Evolutionary conservation across 345 rosid species (phyloP).

Genomic region (Salix koriyanagi): DNA sequence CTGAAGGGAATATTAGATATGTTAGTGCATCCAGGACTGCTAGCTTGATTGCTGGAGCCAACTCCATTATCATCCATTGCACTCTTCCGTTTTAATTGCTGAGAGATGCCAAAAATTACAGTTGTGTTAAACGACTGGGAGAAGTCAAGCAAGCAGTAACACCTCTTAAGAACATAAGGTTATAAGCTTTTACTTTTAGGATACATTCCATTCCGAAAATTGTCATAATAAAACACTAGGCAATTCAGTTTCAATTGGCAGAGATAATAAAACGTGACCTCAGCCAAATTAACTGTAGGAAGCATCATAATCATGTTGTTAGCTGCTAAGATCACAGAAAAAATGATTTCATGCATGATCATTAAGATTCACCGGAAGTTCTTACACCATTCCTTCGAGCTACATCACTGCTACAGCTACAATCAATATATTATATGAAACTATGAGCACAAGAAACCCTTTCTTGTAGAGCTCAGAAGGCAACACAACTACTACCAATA

Average conservation of each 20-base stretch:
- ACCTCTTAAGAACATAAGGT: not conserved
- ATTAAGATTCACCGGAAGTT: not conserved
- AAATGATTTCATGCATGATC: not conserved
- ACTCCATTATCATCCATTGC: conserved; percentile 35
- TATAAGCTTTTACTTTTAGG: not conserved
- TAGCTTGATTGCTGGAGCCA: conserved; percentile 37
- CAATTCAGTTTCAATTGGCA: not conserved
- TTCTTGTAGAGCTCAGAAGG: not conserved
- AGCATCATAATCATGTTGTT: not conserved
- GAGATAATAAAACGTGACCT: not conserved
- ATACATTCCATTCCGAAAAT: not conserved
- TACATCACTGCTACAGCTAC: not conserved
- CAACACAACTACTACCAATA: not conserved
- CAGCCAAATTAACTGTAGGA: not conserved
- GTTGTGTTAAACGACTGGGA: conserved; percentile 15
- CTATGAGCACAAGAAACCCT: not conserved
- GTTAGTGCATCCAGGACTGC: conserved; percentile 47
- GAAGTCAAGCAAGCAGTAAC: not conserved
- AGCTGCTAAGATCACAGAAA: not conserved
- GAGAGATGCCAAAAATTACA: conserved; percentile 19
- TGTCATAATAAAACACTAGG: not conserved
- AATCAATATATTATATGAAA: not conserved
- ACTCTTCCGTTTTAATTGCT: conserved; percentile 60
- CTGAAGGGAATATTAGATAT: conserved; percentile 50
- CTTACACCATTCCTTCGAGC: not conserved